These are phyloP conservation scores for Dictyostelium citrinum DNA, from an alignment of 78 protist species.

Conservation along the genomic window DNA sequence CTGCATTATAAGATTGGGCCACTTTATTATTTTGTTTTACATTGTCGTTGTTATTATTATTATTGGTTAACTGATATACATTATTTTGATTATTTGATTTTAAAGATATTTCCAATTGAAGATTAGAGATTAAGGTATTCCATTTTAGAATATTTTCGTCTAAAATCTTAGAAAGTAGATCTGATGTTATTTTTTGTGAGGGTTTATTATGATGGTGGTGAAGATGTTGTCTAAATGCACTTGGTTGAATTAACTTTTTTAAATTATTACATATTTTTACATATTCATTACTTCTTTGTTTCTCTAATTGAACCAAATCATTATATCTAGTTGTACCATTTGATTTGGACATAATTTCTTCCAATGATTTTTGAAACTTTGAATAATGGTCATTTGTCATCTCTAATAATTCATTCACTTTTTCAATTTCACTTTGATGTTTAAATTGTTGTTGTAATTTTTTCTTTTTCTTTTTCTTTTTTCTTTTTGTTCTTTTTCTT, in stretches of 20 bases:
- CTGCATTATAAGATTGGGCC: neutral
- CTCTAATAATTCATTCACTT: slow-evolving; percentile 7
- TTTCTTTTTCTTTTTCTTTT: neutral
- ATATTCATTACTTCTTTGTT: slow-evolving; percentile 58
- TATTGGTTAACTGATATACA: neutral
- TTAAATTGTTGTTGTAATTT: neutral
- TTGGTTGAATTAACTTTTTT: slow-evolving; percentile 44
- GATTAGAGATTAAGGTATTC: slow-evolving; percentile 38
- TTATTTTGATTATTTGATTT: neutral
- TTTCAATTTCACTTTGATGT: slow-evolving; percentile 5
- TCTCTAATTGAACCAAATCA: slow-evolving; percentile 31
- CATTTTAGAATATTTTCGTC: slow-evolving; percentile 59
- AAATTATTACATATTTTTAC: slow-evolving; percentile 58
- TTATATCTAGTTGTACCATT: slow-evolving; percentile 21
- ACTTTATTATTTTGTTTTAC: neutral
- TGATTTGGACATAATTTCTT: slow-evolving; percentile 7
- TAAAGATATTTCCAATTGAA: slow-evolving; percentile 7
- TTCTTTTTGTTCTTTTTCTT: neutral
- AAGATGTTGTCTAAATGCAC: neutral
- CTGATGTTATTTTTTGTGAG: neutral
- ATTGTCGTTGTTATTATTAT: neutral
- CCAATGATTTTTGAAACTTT: slow-evolving; percentile 14
- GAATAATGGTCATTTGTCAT: slow-evolving; percentile 26
- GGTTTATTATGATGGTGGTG: neutral
- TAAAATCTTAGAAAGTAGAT: neutral